Base-by-base conservation (phyloP, 2,329 filamentous ascomycete genomes). In the Reticulascus tulasneorum region DNA sequence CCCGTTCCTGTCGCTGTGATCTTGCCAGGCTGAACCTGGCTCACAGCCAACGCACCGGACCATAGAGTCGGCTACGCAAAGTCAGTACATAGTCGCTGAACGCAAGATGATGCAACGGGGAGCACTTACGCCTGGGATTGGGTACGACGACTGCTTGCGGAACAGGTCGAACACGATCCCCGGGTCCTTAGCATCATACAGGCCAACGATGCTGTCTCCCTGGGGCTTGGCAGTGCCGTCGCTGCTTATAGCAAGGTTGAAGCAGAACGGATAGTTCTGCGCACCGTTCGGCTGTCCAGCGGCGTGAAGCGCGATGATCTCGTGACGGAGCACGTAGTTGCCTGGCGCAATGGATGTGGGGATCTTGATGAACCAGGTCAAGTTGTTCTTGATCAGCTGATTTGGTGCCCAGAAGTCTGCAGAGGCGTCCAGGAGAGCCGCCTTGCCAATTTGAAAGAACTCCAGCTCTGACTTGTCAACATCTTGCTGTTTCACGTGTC, bases 101-200 rank as follows among this genome's bases (percentile, higher is more conserved):
- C n/a, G n/a, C n/a, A n/a, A n/a, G n/a, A n/a, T n/a, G n/a, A n/a
- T n/a, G n/a, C n/a, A n/a, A n/a, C n/a, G n/a, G n/a, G n/a, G n/a
- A n/a, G n/a, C n/a, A n/a, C n/a, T n/a, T n/a, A n/a, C n/a, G 2
- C 58, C 57, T 8, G 58, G 58, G 11, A 61, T 56, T 12, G 51
- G 39, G 47, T 60, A 60, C 29, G 42, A 44, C 27, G 35, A 40
- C 37, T 51, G 52, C n/a, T 48, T 42, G 17, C 37, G 41, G 64
- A 77, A 78, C 54, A 79, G 70, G 60, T 70, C 73, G 63, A 77
- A 54, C 33, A 62, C 45, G 48, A 79, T 73, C 35, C 76, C 75
- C 3, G 72, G 55, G 49, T 78, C 74, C 33, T 60, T 60, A 35
- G 62, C 50, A 28, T 59, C 71, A 62, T 79, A 79, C 22, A 81